Base-by-base conservation (phyloP, 2,329 filamentous ascomycete species). In the Xylaria sp. region DNA sequence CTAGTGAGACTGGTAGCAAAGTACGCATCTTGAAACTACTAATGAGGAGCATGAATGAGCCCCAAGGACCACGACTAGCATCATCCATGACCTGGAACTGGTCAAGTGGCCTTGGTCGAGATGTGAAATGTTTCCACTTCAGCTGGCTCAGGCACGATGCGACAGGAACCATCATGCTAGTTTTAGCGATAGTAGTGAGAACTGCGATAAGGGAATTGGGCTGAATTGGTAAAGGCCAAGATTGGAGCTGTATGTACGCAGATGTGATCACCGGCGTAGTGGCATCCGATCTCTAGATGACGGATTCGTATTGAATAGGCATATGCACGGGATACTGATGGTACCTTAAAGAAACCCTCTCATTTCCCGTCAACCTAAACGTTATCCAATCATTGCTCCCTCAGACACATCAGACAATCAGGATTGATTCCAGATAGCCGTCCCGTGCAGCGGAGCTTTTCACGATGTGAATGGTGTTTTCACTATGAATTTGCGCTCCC, bases 21-120 rank as follows among this genome's bases (percentile, higher is more conserved):
- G 41, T 46, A n/a, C 41, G 18, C 18, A 46, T n/a, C 41, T n/a
- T 46, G 41, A 46, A 15, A 46, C 41, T 15, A 18, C 18, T 46
- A 18, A 46, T 46, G 41, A 46, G 41, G 41, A 46, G 41, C 13
- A 46, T 46, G 5, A 46, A 46, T 5, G 41, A 46, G 41, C 41
- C 41, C 41, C 41, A 46, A 20, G 41, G 41, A n/a, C 41, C 41
- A 46, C 41, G 41, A 15, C 41, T 46, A 7, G 41, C 41, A 46
- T 46, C 41, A n/a, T 46, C 41, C 41, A 46, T 46, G 41, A 46
- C 41, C 41, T 46, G 41, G 18, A 46, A 46, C 41, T 46, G 41
- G 18, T 46, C 41, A 15, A 46, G 41, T 8, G 41, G 41, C 41
- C 41, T 46, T 46, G 41, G 18, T 46, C 18, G 41, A 18, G 41